Evolutionary conservation across 371 early-diverging fungal genomes (phyloP), one percentile per base, ranked within the genome.

Genomic region (Syncephalastrum racemosum): DNA sequence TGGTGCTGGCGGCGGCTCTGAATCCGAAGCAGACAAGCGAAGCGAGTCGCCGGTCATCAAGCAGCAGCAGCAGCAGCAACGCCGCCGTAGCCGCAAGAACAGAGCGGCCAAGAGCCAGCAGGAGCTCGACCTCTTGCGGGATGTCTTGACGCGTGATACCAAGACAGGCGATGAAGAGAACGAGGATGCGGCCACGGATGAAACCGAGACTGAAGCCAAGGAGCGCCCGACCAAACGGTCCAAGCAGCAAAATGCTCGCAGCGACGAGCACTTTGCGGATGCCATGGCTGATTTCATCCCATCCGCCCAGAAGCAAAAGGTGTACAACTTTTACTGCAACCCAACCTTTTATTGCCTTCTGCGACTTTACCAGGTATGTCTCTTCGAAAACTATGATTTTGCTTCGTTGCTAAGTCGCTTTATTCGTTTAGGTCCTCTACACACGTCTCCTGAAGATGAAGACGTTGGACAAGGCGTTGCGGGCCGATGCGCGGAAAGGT

Each of bases 311-410:
- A 24, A 75, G 57, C 67, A 80, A 40, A 60, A 67, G 2, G 46
- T 73, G 4, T 76, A 75, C 54, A 79, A 73, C 53, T 81, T 90
- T 56, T 86, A 87, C 71, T 86, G 85, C 25, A 94, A 96, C 64
- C 87, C 81, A 27, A 71, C 68, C 23, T 90, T 90, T 56, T 98
- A 92, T 67, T 86, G 84, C 46, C 92, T 98, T 60, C 86, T 97
- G 71, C 73, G 97, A 45, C 85, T 92, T 46, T 91, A 88, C 58
- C 86, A 93, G 80, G 90, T 90, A 69, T 54, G 67, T 40, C n/a
- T n/a, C n/a, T n/a, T n/a, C n/a, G n/a, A n/a, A n/a, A n/a, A n/a
- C n/a, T n/a, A n/a, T n/a, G n/a, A n/a, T n/a, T n/a, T n/a, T n/a
- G n/a, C n/a, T n/a, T n/a, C n/a, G n/a, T n/a, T n/a, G n/a, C n/a